Base-by-base conservation (phyloP, 192 early-diverging fungal species). In the Gigaspora rosea region DNA sequence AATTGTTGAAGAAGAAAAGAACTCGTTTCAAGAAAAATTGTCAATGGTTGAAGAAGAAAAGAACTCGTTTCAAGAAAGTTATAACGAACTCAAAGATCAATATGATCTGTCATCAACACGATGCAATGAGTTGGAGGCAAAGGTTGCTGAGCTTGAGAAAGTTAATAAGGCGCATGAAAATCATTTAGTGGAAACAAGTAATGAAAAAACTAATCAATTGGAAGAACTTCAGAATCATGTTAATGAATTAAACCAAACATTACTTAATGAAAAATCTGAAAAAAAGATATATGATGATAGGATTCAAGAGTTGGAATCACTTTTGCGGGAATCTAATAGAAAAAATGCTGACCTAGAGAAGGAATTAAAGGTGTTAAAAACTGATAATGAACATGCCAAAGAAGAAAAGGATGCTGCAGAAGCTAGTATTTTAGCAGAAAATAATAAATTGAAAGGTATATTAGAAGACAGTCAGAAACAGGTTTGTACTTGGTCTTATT, bases 211-310 rank as follows among this genome's bases (percentile, higher is more conserved):
- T 36, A 58, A 62, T 54, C 33, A 74, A 15, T 47, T 9, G 46
- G 72, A 74, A 35, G 41, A 20, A 47, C 41, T 74, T 8, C 27
- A 59, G 35, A 61, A 57, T 12, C 22, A 27, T 15, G 49, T 71
- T 27, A 20, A 16, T 48, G 77, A 78, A 36, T 63, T 63, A 63
- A 33, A 63, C 11, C 22, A 63, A 15, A 4, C 27, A n/a, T 59
- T 22, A 20, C 58, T 59, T 27, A 18, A 59, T 63, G 12, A 63
- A 63, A 33, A 22, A 63, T 35, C 15, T 63, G n/a, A 33, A 63
- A 63, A 11, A 63, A 63, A 63, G 33, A 32, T 35, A 63, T 63
- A 63, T 35, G 61, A 63, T 22, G 27, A 32, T 33, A 63, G 35
- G 33, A 13, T 63, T 33, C n/a, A 22, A 9, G 58, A 59, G 10